phyloP scores from a whole-genome alignment of 2,329 filamentous ascomycete genomes.

The Rhytidhysteron rufulum region DNA sequence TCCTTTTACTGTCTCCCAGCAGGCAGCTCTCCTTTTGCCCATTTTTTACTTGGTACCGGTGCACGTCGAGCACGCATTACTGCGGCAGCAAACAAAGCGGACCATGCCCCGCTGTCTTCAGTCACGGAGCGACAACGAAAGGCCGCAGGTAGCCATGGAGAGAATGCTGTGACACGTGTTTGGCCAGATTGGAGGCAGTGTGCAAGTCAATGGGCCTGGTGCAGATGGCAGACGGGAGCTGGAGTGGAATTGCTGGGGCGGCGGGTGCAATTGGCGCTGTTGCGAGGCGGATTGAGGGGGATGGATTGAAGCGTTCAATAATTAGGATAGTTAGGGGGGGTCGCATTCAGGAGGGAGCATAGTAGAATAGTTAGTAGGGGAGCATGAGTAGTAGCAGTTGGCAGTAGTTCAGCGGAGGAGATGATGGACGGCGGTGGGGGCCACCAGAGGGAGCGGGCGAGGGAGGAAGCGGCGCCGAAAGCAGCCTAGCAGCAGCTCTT shows the following conservation, averaged over 20 bases:
- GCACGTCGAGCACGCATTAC: background rate
- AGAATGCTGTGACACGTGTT: constrained; percentile 14
- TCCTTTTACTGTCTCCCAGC: constrained; percentile 1
- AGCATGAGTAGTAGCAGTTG: background rate
- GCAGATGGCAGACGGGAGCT: constrained; percentile 8
- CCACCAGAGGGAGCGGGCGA: too few species aligned
- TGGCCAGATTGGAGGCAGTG: constrained; percentile 12
- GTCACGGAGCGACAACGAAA: constrained; percentile 3
- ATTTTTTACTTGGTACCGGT: background rate
- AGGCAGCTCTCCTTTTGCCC: background rate
- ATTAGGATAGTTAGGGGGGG: too few species aligned
- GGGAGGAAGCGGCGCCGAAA: background rate
- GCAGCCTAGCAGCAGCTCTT: background rate
- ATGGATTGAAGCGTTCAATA: too few species aligned
- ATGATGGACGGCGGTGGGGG: too few species aligned
- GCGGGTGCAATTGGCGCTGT: constrained; percentile 1
- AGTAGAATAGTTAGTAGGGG: background rate
- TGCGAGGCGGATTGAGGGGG: background rate
- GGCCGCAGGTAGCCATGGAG: constrained; percentile 3
- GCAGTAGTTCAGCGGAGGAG: too few species aligned
- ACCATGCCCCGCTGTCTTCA: constrained; percentile 3
- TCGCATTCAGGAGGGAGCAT: background rate
- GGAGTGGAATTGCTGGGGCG: constrained; percentile 5
- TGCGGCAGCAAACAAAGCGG: constrained; percentile 7
- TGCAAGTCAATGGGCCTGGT: constrained; percentile 19